Percentiles rank a stretch among this genome's conserved stretches.
Conservation (phyloP, 306 rosid genomes). For the Crataegus laevigata region DNA sequence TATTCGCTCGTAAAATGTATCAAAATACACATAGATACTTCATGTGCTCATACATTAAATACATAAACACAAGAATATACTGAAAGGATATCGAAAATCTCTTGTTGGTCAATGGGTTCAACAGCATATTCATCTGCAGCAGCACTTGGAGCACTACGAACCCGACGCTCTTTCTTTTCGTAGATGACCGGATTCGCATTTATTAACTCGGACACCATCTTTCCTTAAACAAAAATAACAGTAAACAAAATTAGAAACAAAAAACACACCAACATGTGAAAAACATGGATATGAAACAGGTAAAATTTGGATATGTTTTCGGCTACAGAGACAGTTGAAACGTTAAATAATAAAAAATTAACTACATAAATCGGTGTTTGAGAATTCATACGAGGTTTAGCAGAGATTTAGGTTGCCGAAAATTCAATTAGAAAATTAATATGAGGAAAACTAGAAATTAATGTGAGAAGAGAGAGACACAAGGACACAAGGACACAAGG, state of each 20-base stretch:
- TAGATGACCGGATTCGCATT: slow-evolving; percentile 79
- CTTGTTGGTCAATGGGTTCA: slow-evolving; percentile 70
- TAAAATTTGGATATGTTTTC: background rate
- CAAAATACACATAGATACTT: background rate
- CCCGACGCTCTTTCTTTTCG: slow-evolving; percentile 72
- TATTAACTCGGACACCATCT: slow-evolving; percentile 66
- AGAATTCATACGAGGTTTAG: background rate
- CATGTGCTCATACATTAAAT: background rate
- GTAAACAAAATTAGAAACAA: background rate
- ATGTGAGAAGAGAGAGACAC: background rate
- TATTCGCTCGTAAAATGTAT: too few relatives aligned
- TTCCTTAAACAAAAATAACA: background rate
- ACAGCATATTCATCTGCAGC: slow-evolving; percentile 34
- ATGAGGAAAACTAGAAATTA: background rate
- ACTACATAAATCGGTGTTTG: background rate
- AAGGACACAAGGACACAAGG: background rate
- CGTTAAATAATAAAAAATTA: background rate
- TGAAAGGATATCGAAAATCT: slow-evolving; percentile 84
- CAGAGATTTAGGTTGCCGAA: background rate
- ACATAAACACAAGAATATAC: background rate
- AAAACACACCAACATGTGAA: background rate
- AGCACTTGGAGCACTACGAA: slow-evolving; percentile 34
- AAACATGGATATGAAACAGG: background rate
- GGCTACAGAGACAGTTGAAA: background rate
- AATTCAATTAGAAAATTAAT: background rate